Evolutionary conservation across 2,329 filamentous ascomycete species (phyloP).

Genomic region (Fusarium sp.): DNA sequence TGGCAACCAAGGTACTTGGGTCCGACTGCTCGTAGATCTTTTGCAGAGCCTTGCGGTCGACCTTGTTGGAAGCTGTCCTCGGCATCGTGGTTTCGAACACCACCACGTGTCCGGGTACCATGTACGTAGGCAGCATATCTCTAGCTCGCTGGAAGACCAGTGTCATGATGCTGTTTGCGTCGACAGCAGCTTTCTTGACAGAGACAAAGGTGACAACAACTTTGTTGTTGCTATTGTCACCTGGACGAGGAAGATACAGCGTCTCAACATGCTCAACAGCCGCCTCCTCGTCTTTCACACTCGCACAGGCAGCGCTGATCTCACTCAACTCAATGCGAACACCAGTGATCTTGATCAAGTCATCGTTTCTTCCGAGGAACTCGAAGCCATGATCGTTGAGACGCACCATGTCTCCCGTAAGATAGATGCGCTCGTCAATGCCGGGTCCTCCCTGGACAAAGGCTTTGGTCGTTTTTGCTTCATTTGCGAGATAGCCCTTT

Average conservation of each 20-base stretch:
- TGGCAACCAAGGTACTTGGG: constrained; percentile 1
- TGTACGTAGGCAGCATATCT: constrained; percentile 18
- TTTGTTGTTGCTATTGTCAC: constrained; percentile 3
- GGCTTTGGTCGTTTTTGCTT: constrained; percentile 22
- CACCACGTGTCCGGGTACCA: constrained; percentile 26
- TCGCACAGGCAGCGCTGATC: constrained; percentile 28
- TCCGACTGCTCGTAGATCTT: constrained; percentile 4
- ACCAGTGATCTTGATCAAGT: constrained; percentile 26
- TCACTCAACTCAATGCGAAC: constrained; percentile 27
- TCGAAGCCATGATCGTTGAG: constrained; percentile 28
- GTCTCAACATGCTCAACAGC: constrained; percentile 24
- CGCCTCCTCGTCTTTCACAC: constrained; percentile 14
- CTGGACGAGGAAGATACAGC: constrained; percentile 2
- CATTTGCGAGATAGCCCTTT: constrained; percentile 27
- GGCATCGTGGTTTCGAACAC: constrained; percentile 30
- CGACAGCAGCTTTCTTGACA: constrained; percentile 5
- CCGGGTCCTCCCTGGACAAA: constrained; percentile 21
- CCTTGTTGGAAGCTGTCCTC: constrained; percentile 24
- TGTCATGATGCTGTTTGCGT: background rate
- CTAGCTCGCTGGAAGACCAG: constrained; percentile 22
- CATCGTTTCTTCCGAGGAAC: constrained; percentile 26
- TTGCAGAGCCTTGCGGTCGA: constrained; percentile 24
- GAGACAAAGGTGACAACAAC: constrained; percentile 25
- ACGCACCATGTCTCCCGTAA: constrained; percentile 27
- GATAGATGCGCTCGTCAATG: constrained; percentile 22